Base-by-base conservation (phyloP, 2,329 filamentous ascomycete species). In the Escovopsis sp. region DNA sequence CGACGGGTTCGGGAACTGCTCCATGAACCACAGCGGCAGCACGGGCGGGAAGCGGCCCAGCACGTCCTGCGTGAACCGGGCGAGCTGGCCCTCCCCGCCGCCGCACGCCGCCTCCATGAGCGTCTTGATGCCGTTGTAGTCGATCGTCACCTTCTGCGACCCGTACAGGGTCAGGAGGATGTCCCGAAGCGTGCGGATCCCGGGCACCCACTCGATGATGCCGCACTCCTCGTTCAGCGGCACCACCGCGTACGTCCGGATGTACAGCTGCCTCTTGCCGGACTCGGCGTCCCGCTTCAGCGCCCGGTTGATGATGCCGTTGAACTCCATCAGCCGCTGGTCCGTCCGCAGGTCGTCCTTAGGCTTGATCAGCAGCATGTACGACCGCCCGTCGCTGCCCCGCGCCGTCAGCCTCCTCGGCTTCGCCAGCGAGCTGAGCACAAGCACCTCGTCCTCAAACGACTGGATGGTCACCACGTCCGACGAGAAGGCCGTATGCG, bases 241-340 rank as follows among this genome's bases (percentile, higher is more conserved):
- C 4, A 88, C 94, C 11, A 99, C 92, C 6, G 85, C 86, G 48
- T 99, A 98, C 0, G 90, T 98, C 51, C 87, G 86, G 57, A 99
- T 94, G 54, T 93, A 93, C 37, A 98, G 69, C 44, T 90, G 82
- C 13, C 90, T 75, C 53, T 84, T 81, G 56, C 83, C 92, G 13
- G 86, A 83, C 52, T 94, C 87, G 2, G 87, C 78, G 49, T 96
- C 87, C 41, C 82, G 77, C 52, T 94, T 94, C 38, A 99, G 61
- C 3, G 88, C 85, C 39, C 90, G 73, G 54, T 98, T 98, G 63
- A 98, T 96, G 73, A 96, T 90, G 31, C 80, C 77, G 54, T 96
- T 98, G 65, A 98, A 98, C 53, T 98, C 92, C 87, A 98, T 98
- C 15, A 98, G 75, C 35, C 90, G 84, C 55, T 96, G 88, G 49